These are phyloP conservation scores for Silene uniflora DNA, from an alignment of 148 eudicot species.

Conservation along the genomic window DNA sequence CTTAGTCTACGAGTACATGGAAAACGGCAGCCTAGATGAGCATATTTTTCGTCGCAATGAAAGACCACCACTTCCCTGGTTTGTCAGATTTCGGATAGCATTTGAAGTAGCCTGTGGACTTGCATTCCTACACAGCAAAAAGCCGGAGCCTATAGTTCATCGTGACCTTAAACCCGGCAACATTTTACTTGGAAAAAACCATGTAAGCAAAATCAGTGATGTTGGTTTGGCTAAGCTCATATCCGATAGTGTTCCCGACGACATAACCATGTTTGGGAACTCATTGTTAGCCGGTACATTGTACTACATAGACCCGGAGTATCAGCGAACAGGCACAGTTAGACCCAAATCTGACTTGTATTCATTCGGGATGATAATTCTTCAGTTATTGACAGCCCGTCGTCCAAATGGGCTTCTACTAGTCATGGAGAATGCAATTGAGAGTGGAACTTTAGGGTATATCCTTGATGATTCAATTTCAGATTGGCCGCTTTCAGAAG, in stretches of 20 bases:
- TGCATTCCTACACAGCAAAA: constrained; percentile 65
- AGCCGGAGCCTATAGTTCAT: constrained; percentile 63
- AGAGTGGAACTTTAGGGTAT: constrained; percentile 40
- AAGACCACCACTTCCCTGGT: constrained; percentile 58
- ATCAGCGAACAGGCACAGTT: constrained; percentile 77
- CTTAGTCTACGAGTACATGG: constrained; percentile 74
- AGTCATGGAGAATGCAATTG: constrained; percentile 55
- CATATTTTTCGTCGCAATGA: constrained; percentile 32
- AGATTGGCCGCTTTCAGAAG: constrained; percentile 68
- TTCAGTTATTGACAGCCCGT: constrained; percentile 58
- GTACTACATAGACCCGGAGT: constrained; percentile 73
- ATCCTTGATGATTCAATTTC: constrained; percentile 52
- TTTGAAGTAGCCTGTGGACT: constrained; percentile 74
- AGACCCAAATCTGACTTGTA: constrained; percentile 75
- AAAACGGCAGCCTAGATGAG: constrained; percentile 70
- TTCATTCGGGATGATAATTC: constrained; percentile 67
- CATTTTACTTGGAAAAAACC: constrained; percentile 53
- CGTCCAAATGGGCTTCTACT: constrained; percentile 59
- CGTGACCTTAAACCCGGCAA: constrained; percentile 78
- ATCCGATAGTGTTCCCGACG: constrained; percentile 50
- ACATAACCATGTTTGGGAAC: constrained; percentile 50
- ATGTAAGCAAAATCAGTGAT: constrained; percentile 66
- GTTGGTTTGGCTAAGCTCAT: constrained; percentile 69
- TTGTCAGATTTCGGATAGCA: constrained; percentile 55
- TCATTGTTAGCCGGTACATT: constrained; percentile 61